phyloP scores from a whole-genome alignment of 1,284 basidiomycete genomes.

The Austroboletus olivaceoglutinosus region DNA sequence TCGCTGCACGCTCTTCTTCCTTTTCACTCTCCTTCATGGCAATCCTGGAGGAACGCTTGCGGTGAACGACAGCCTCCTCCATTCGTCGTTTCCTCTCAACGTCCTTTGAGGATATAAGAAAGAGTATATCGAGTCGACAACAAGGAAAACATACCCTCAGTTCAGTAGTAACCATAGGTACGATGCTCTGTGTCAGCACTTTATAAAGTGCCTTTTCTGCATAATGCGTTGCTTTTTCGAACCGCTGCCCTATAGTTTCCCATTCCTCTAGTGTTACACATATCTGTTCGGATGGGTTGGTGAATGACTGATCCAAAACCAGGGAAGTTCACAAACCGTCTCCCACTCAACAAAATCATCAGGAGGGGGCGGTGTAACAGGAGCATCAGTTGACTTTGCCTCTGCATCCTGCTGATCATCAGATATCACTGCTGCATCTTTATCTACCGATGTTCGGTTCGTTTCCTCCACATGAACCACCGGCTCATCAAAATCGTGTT shows the following conservation, averaged over 20 bases:
- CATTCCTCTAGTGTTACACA: constrained; percentile 79
- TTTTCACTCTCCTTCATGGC: constrained; percentile 70
- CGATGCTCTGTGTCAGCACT: constrained; percentile 59
- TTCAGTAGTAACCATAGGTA: constrained; percentile 64
- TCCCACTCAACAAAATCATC: constrained; percentile 79
- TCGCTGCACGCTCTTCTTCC: constrained; percentile 60
- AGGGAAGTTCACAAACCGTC: constrained; percentile 52
- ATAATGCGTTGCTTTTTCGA: constrained; percentile 74
- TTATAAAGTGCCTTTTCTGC: constrained; percentile 77
- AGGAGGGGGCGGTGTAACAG: constrained; percentile 28
- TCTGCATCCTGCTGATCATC: constrained; percentile 6
- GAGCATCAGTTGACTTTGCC: not conserved
- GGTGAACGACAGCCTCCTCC: constrained; percentile 69
- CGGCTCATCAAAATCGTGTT: constrained; percentile 9
- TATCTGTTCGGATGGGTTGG: constrained; percentile 46
- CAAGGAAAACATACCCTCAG: constrained; percentile 38
- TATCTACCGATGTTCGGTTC: not conserved
- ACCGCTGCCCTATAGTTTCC: constrained; percentile 70
- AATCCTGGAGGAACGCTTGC: constrained; percentile 83
- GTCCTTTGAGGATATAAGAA: constrained; percentile 45
- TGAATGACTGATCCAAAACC: not conserved
- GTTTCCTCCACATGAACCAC: constrained; percentile 3
- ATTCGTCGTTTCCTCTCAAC: constrained; percentile 57
- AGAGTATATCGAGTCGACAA: not conserved
- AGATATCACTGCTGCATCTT: not conserved